Percentiles rank a stretch among this genome's conserved stretches.
Conservation (phyloP, 139 green algal species). For the Axilococcus clingmanii region DNA sequence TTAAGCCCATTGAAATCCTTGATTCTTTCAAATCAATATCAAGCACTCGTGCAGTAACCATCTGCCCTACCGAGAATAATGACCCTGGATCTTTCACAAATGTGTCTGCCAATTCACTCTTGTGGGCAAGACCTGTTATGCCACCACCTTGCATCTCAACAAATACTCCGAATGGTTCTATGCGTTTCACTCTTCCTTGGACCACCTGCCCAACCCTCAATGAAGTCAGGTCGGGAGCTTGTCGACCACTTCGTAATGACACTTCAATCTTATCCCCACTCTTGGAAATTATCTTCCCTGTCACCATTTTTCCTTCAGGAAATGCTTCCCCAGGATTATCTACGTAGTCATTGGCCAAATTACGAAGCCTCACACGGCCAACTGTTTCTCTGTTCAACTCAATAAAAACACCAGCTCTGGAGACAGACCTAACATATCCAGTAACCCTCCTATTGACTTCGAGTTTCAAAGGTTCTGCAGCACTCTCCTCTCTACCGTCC, state of each 20-base stretch:
- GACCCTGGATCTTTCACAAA: constrained; percentile 49
- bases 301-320: constrained; percentile 59
- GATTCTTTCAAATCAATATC: constrained; percentile 41
- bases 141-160: constrained; percentile 43
- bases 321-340: constrained; percentile 65
- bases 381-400: constrained; percentile 33
- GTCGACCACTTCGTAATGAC: constrained; percentile 26
- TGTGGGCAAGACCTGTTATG: constrained; percentile 62
- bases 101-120: constrained; percentile 63
- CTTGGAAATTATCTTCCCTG: constrained; percentile 30
- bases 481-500: constrained; percentile 38
- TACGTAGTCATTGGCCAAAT: constrained; percentile 72
- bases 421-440: constrained; percentile 64
- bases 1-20: constrained; percentile 58
- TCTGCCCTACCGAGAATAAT: constrained; percentile 40
- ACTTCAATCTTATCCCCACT: constrained; percentile 50
- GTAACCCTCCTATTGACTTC: no score
- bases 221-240: constrained; percentile 14
- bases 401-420: constrained; percentile 53
- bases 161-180: constrained; percentile 83
- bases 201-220: constrained; percentile 42
- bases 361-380: constrained; percentile 62
- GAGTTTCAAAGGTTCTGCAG: no score
- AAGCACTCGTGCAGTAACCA: constrained; percentile 58
- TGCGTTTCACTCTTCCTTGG: constrained; percentile 41